phyloP scores from a whole-genome alignment of 352 stramenopile genomes.

The Phytopythium montanum region DNA sequence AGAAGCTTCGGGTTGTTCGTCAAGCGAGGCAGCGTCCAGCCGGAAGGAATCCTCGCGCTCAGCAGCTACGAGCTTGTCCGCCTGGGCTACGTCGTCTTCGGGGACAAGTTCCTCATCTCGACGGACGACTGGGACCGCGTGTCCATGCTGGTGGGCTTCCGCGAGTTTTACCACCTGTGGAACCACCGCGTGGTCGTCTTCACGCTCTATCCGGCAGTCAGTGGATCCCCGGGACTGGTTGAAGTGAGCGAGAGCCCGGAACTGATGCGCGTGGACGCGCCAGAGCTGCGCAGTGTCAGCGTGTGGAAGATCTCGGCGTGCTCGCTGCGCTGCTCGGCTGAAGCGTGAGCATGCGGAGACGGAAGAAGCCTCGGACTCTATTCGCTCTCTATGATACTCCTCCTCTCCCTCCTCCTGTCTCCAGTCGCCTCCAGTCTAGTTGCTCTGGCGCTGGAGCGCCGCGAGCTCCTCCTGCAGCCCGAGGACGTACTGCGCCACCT shows the following conservation, averaged over 20 bases:
- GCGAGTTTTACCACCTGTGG: slow-evolving; percentile 8
- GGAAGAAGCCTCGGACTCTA: background rate
- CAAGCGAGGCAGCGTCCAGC: background rate
- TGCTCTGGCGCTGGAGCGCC: slow-evolving; percentile 29
- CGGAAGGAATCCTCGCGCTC: background rate
- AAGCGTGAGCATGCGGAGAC: too few relatives aligned
- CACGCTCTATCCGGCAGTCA: background rate
- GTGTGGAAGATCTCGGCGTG: background rate
- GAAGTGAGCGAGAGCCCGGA: background rate
- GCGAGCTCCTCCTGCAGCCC: slow-evolving; percentile 52
- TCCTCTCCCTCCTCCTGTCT: background rate
- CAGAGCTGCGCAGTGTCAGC: background rate
- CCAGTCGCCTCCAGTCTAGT: background rate
- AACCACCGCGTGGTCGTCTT: slow-evolving; percentile 11
- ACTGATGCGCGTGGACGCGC: slow-evolving; percentile 1
- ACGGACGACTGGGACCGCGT: slow-evolving; percentile 8
- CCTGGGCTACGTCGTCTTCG: slow-evolving; percentile 4
- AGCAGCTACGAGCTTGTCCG: slow-evolving; percentile 5
- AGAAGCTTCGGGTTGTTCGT: background rate
- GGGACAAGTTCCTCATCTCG: slow-evolving; percentile 9
- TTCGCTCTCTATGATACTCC: slow-evolving; percentile 5
- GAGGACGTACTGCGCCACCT: slow-evolving; percentile 53
- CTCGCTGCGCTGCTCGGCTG: background rate
- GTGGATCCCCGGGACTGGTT: background rate
- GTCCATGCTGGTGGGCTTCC: slow-evolving; percentile 1